Conservation (phyloP, 441 rosid genomes). For the Gossypium lobatum region DNA sequence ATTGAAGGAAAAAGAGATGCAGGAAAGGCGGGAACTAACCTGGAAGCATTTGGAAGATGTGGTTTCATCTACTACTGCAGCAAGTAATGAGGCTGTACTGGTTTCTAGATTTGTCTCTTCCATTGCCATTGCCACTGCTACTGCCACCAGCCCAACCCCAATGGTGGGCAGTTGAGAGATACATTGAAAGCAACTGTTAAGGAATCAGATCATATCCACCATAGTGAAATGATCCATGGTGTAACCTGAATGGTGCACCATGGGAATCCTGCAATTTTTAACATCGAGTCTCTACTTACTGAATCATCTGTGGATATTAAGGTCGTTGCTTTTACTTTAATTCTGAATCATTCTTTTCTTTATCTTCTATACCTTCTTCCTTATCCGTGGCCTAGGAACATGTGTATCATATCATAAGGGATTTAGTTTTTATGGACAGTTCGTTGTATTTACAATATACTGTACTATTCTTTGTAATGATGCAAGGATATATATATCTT, state of each 20-base stretch:
- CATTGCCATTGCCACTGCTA: conserved; percentile 35
- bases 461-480: neutral
- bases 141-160: conserved; percentile 34
- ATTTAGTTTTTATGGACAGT: conserved; percentile 29
- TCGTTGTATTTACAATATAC: conserved; percentile 20
- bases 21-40: conserved; percentile 48
- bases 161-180: conserved; percentile 39
- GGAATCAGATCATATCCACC: conserved; percentile 10
- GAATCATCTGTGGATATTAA: conserved; percentile 13
- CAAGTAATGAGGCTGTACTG: conserved; percentile 58
- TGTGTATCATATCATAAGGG: conserved; percentile 42
- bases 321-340: conserved; percentile 15
- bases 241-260: conserved; percentile 6
- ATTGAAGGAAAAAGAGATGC: conserved; percentile 38
- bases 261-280: conserved; percentile 5
- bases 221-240: conserved; percentile 2
- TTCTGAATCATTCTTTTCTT: conserved; percentile 18
- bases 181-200: conserved; percentile 5
- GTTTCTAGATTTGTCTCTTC: conserved; percentile 50
- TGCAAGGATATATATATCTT: neutral
- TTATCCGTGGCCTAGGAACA: conserved; percentile 21
- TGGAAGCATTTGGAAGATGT: conserved; percentile 78
- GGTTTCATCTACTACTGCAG: conserved; percentile 54
- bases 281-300: conserved; percentile 5
- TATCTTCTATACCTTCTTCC: neutral